These are phyloP conservation scores for Acephala macrosclerotiorum DNA, from an alignment of 2,329 filamentous ascomycete genomes.

Conservation along the genomic window DNA sequence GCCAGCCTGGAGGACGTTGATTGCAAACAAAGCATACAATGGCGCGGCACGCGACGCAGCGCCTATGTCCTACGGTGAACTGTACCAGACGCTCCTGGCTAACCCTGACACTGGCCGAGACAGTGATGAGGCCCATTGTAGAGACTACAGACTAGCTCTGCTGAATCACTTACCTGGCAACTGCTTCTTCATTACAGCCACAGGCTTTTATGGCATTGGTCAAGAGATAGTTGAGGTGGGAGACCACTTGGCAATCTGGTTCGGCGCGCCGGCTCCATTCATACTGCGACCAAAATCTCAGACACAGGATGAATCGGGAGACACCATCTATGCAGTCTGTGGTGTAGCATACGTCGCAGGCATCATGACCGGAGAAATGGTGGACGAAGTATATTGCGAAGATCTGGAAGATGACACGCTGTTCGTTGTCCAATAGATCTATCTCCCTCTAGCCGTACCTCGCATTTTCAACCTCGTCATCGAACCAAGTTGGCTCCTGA, in stretches of 20 bases:
- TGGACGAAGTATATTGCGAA: slow-evolving; percentile 23
- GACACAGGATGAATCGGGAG: background rate
- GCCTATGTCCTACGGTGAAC: too few relatives aligned
- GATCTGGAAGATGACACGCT: slow-evolving; percentile 17
- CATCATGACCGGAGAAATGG: slow-evolving; percentile 15
- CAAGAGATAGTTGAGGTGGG: background rate
- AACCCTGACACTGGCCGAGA: background rate
- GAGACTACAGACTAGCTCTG: background rate
- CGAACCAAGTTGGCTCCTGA: slow-evolving; percentile 70
- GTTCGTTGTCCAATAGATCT: slow-evolving; percentile 10
- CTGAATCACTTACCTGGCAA: background rate
- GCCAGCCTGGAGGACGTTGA: too few relatives aligned
- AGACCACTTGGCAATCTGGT: slow-evolving; percentile 9
- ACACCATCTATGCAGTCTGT: background rate
- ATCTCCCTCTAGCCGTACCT: slow-evolving; percentile 70
- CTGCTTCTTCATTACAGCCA: slow-evolving; percentile 5
- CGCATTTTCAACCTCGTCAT: slow-evolving; percentile 61
- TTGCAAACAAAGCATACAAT: too few relatives aligned
- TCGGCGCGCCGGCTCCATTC: slow-evolving; percentile 10
- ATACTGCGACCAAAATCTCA: background rate
- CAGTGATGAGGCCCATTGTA: background rate
- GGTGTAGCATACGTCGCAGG: slow-evolving; percentile 6
- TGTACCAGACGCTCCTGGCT: background rate
- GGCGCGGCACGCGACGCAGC: too few relatives aligned
- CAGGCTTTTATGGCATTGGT: slow-evolving; percentile 4